phyloP scores from a whole-genome alignment of 2,329 filamentous ascomycete genomes.

The Ophiocordyceps camponoti-leonardi region DNA sequence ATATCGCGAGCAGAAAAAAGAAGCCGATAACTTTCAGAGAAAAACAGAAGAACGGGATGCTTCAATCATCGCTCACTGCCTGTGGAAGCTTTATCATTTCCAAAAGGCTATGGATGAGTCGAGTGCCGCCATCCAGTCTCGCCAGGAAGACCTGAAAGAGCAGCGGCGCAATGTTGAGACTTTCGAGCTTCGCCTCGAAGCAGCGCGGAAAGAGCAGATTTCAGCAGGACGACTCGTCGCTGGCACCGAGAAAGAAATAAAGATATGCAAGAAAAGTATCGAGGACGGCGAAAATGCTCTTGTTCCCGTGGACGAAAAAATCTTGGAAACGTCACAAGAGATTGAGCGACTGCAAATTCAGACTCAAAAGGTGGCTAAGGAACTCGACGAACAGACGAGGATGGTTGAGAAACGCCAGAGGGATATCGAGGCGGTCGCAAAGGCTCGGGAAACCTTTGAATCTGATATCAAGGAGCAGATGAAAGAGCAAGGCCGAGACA shows the following conservation, averaged over 20 bases:
- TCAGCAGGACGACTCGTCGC: conserved; percentile 58
- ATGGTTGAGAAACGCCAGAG: conserved; percentile 61
- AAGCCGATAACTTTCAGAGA: conserved; percentile 82
- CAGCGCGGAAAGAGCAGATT: conserved; percentile 68
- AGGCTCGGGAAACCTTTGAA: conserved; percentile 78
- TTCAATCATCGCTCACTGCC: conserved; percentile 78
- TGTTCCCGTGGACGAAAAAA: conserved; percentile 83
- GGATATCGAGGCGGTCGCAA: conserved; percentile 70
- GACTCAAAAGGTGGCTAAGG: conserved; percentile 54
- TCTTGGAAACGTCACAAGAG: conserved; percentile 58
- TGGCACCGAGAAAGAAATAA: conserved; percentile 74
- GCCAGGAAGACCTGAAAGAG: conserved; percentile 90
- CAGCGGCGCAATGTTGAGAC: conserved; percentile 75
- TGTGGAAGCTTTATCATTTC: conserved; percentile 95
- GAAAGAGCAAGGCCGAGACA: conserved; percentile 70
- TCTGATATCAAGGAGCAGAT: conserved; percentile 71
- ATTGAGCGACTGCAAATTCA: conserved; percentile 50
- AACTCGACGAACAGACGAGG: conserved; percentile 54
- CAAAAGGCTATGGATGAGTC: conserved; percentile 88
- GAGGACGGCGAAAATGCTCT: conserved; percentile 75
- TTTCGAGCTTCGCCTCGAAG: conserved; percentile 64
- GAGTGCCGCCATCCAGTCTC: conserved; percentile 73
- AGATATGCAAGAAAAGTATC: conserved; percentile 68
- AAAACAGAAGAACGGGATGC: conserved; percentile 84
- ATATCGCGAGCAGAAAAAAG: conserved; percentile 90